Evolutionary conservation across 2,329 filamentous ascomycete genomes (phyloP).

Genomic region (Thelonectria blattea): DNA sequence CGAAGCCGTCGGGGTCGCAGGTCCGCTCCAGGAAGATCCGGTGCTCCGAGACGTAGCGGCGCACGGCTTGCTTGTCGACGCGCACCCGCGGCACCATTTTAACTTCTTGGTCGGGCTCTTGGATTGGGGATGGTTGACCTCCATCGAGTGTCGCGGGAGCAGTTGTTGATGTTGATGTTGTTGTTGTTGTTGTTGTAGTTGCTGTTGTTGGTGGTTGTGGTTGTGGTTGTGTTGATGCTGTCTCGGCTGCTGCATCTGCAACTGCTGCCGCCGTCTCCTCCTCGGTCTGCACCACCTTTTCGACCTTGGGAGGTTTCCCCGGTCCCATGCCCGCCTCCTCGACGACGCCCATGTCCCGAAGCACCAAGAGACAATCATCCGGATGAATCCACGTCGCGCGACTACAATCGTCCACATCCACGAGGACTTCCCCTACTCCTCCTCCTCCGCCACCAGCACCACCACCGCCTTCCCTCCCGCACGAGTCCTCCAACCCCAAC

Average conservation of each 20-base stretch:
- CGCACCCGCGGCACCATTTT: slow-evolving; percentile 53
- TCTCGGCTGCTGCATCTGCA: slow-evolving; percentile 20
- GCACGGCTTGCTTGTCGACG: slow-evolving; percentile 62
- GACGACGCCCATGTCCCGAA: slow-evolving; percentile 81
- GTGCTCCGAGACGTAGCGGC: slow-evolving; percentile 70
- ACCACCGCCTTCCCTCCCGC: slow-evolving; percentile 30
- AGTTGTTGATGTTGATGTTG: slow-evolving; percentile 23
- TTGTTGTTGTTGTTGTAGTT: slow-evolving; percentile 16
- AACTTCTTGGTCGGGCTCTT: slow-evolving; percentile 38
- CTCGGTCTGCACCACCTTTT: slow-evolving; percentile 1
- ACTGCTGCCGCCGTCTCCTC: slow-evolving; percentile 25
- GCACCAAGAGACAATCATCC: slow-evolving; percentile 80
- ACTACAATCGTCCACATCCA: slow-evolving; percentile 75
- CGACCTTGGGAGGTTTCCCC: slow-evolving; percentile 42
- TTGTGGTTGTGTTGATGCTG: slow-evolving; percentile 25
- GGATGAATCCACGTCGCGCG: slow-evolving; percentile 80
- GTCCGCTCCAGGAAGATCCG: slow-evolving; percentile 67
- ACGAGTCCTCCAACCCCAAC: slow-evolving; percentile 52
- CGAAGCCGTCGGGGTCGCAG: slow-evolving; percentile 78
- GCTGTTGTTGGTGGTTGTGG: slow-evolving; percentile 23
- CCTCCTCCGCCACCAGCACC: too few relatives aligned
- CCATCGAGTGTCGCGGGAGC: slow-evolving; percentile 26
- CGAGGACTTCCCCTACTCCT: slow-evolving; percentile 56
- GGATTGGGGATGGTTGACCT: slow-evolving; percentile 21
- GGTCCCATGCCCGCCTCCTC: slow-evolving; percentile 60